Conservation (phyloP, 1,284 basidiomycete species). For the Singerocomus inundabilis region DNA sequence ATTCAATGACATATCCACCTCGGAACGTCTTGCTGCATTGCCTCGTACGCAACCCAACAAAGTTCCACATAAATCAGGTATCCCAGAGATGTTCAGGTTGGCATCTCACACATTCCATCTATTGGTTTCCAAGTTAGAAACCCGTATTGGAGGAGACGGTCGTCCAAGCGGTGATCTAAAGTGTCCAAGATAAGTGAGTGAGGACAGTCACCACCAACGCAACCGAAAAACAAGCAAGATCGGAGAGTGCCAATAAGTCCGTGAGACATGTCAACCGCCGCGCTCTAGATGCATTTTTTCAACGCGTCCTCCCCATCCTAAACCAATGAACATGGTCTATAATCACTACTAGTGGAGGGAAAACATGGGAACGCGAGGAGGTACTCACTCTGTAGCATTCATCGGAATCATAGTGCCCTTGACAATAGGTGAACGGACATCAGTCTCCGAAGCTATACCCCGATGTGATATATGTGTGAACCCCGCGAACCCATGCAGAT, state of each 20-base stretch:
- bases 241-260: conserved; percentile 10
- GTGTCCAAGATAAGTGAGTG: conserved; percentile 19
- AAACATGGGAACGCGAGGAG: neutral
- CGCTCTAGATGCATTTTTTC: conserved; percentile 11
- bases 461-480: conserved; percentile 16
- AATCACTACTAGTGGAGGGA: conserved; percentile 5
- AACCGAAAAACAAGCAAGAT: conserved; percentile 20
- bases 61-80: neutral
- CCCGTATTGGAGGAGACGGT: conserved; percentile 24
- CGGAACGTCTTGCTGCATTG: neutral
- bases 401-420: conserved; percentile 25
- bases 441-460: conserved; percentile 14
- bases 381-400: conserved; percentile 23
- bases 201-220: conserved; percentile 14
- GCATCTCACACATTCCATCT: conserved; percentile 6
- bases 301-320: conserved; percentile 12
- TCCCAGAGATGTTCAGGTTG: neutral
- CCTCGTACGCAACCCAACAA: conserved; percentile 5
- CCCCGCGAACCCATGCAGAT: conserved; percentile 7
- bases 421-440: conserved; percentile 31
- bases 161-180: conserved; percentile 29
- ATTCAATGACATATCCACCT: neutral
- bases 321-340: conserved; percentile 9
- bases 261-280: conserved; percentile 5
- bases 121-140: conserved; percentile 3